phyloP scores from a whole-genome alignment of 2,329 filamentous ascomycete species.

The Tolypocladium sp. region DNA sequence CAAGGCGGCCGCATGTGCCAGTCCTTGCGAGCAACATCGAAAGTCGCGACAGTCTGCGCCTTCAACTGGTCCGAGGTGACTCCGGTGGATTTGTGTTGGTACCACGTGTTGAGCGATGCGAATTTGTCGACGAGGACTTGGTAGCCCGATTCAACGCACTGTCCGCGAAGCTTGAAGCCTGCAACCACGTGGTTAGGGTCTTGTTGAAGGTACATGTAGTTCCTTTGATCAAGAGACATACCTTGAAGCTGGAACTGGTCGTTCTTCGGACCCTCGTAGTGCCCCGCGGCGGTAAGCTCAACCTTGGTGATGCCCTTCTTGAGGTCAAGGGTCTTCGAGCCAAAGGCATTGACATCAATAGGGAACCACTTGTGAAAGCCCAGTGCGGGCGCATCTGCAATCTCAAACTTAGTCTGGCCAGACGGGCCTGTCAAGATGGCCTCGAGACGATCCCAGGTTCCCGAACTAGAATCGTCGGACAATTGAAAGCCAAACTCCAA shows the following conservation, averaged over 20 bases:
- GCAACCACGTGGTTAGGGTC: not conserved
- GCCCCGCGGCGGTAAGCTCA: not conserved
- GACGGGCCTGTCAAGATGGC: not conserved
- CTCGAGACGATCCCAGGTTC: not conserved
- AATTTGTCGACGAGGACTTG: not conserved
- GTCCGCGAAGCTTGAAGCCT: not conserved
- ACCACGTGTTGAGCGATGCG: not conserved
- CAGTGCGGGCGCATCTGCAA: not conserved
- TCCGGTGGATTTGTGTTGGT: not conserved
- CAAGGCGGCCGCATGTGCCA: not conserved
- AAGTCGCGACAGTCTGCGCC: not conserved
- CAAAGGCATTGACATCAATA: not conserved
- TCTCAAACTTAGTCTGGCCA: not conserved
- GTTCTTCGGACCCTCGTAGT: not conserved
- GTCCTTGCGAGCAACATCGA: not conserved
- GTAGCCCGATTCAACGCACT: not conserved
- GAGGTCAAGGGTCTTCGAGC: not conserved
- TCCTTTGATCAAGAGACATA: not conserved
- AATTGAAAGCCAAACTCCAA: not conserved
- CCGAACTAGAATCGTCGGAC: not conserved
- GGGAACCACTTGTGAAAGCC: not conserved
- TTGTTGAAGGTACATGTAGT: not conserved
- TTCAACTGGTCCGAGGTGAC: not conserved
- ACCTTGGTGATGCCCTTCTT: not conserved
- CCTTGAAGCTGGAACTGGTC: not conserved